Conservation (phyloP, 129 eudicot species). For the Pseudognaphalium luteoalbum region DNA sequence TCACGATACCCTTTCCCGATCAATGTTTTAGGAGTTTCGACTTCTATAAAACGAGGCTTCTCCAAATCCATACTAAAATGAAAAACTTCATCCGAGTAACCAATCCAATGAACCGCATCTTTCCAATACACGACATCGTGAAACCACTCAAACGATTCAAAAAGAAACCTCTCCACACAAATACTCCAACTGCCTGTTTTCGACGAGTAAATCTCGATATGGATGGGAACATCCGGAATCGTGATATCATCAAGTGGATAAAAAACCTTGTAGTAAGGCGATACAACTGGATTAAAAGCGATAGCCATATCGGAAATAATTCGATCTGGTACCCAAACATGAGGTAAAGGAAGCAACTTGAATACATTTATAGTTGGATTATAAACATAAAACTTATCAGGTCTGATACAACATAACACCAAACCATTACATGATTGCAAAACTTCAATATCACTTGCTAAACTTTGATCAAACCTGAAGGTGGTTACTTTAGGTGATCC, state of each 20-base stretch:
- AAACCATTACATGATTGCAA: conserved; percentile 7
- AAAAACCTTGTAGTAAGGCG: background rate
- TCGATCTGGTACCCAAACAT: conserved; percentile 12
- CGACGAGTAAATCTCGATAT: background rate
- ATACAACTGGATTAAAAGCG: background rate
- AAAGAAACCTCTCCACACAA: background rate
- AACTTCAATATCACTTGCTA: background rate
- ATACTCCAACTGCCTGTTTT: background rate
- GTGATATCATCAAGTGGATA: background rate
- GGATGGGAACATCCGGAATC: background rate
- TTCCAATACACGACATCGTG: background rate
- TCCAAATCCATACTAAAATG: conserved; percentile 8
- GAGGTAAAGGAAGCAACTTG: conserved; percentile 3
- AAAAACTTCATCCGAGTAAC: background rate
- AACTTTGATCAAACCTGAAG: background rate
- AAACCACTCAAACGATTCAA: background rate
- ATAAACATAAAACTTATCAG: conserved; percentile 16
- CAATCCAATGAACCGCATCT: conserved; percentile 10
- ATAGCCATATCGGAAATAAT: background rate
- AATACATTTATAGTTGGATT: background rate
- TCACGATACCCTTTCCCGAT: background rate
- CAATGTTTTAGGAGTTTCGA: background rate
- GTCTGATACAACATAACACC: background rate
- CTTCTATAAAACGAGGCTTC: background rate
- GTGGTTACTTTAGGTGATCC: background rate